Percentiles rank a stretch among this genome's conserved stretches.
Conservation (phyloP, 768 basidiomycete species). For the Kwoniella dejecticola region DNA sequence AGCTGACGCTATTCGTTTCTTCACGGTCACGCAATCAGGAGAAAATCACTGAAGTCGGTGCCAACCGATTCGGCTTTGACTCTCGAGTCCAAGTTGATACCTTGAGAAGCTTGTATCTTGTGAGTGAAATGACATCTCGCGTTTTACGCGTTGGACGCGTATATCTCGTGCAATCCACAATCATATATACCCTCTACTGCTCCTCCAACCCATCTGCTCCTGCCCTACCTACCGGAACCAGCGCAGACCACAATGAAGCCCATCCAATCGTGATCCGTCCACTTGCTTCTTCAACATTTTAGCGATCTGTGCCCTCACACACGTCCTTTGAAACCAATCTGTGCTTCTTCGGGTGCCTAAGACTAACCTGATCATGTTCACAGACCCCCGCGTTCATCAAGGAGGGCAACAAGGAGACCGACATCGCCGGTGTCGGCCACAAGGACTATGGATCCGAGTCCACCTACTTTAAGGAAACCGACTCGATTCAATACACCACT, state of each 20-base stretch:
- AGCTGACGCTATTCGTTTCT: not conserved
- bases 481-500: slow-evolving; percentile 88
- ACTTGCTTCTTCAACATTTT: not conserved
- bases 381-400: slow-evolving; percentile 51
- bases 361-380: not conserved
- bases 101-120: slow-evolving; percentile 82
- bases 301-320: no score
- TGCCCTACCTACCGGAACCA: no score
- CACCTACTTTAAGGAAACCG: slow-evolving; percentile 75
- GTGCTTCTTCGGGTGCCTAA: slow-evolving; percentile 1
- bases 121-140: slow-evolving; percentile 26
- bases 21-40: no score
- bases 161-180: no score
- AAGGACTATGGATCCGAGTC: slow-evolving; percentile 74
- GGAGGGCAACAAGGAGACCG: slow-evolving; percentile 31
- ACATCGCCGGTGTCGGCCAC: slow-evolving; percentile 28
- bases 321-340: not conserved
- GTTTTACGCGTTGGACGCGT: not conserved
- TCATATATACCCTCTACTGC: no score
- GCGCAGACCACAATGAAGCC: no score
- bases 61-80: slow-evolving; percentile 85
- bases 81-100: slow-evolving; percentile 75
- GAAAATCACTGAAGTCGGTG: slow-evolving; percentile 65
- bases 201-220: no score
- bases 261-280: no score